Evolutionary conservation across 2,329 filamentous ascomycete species (phyloP), one percentile per base, ranked within the genome.

Genomic region (Purpureocillium lavendulum): DNA sequence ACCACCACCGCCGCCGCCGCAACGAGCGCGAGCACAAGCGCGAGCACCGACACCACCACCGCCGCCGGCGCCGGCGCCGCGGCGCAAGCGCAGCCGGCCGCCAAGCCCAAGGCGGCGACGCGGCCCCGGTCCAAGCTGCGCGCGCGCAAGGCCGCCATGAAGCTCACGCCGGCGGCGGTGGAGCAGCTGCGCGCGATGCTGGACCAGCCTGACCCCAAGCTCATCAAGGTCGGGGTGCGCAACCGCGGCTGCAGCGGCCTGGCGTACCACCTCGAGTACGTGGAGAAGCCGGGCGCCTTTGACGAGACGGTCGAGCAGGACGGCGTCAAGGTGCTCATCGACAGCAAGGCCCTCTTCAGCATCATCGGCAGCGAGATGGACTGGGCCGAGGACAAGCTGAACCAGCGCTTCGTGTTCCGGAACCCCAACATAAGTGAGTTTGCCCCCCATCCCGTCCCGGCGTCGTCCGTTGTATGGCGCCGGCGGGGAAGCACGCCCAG

Each of bases 321-420:
- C 54, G 92, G 90, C 0, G 90, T 98, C 41, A 90, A 86, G 64
- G 90, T 98, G 28, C 62, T 97, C 59, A 92, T 98, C 41, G 92
- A 98, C 62, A 94, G 87, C 71, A 97, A 96, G 69, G 92, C 92
- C 32, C 68, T 98, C 36, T 89, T 98, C 60, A 97, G 90, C 62
- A 97, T 98, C 39, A 96, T 98, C 53, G 92, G 92, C 5, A 95
- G 85, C 57, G 90, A 97, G 66, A 98, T 98, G 92, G 92, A 98
- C 58, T 98, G 90, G 89, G 74, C 90, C 10, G 89, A 97, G 65
- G 92, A 97, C 54, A 95, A 94, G 68, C 67, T 98, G 48, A 94
- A 84, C 60, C 77, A 89, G 62, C 75, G 86, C 48, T 98, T 98
- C 62, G 81, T 95, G 37, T 98, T 98, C 66, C 82, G 79, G 59